phyloP scores from a whole-genome alignment of 2,329 filamentous ascomycete genomes.

The Fusarium nurragi region DNA sequence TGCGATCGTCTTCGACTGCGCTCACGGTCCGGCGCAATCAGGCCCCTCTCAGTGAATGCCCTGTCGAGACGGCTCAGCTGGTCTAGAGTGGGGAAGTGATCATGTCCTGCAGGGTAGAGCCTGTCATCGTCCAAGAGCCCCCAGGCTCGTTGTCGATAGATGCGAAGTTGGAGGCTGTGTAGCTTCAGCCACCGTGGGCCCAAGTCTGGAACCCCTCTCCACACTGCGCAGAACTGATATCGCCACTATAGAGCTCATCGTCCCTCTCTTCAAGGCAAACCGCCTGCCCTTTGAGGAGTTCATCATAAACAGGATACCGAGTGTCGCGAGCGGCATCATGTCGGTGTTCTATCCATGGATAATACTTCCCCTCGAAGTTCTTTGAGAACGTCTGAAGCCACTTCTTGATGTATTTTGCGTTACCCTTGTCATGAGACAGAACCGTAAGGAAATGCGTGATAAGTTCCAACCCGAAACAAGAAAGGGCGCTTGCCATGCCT shows the following conservation, averaged over 20 bases:
- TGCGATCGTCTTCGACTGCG: not conserved
- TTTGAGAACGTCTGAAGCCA: too few species aligned
- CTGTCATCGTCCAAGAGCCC: not conserved
- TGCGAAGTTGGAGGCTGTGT: not conserved
- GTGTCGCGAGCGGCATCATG: too few species aligned
- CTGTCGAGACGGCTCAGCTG: not conserved
- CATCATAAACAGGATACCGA: too few species aligned
- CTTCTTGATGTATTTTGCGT: too few species aligned
- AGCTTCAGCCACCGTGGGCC: not conserved
- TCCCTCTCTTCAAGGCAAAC: too few species aligned
- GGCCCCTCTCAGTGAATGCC: too few species aligned
- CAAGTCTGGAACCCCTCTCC: too few species aligned
- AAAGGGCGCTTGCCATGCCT: not conserved
- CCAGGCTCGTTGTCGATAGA: not conserved
- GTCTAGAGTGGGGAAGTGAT: not conserved
- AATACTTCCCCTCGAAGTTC: too few species aligned
- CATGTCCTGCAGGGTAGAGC: not conserved
- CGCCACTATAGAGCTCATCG: too few species aligned
- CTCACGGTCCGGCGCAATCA: too few species aligned
- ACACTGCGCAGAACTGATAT: not conserved
- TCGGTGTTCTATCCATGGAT: too few species aligned
- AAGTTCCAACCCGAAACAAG: not conserved
- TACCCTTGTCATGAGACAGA: not conserved
- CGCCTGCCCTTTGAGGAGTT: too few species aligned
- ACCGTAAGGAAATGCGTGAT: not conserved